These are phyloP conservation scores for Neonectria faginata DNA, from an alignment of 2,329 filamentous ascomycete genomes.

Conservation along the genomic window DNA sequence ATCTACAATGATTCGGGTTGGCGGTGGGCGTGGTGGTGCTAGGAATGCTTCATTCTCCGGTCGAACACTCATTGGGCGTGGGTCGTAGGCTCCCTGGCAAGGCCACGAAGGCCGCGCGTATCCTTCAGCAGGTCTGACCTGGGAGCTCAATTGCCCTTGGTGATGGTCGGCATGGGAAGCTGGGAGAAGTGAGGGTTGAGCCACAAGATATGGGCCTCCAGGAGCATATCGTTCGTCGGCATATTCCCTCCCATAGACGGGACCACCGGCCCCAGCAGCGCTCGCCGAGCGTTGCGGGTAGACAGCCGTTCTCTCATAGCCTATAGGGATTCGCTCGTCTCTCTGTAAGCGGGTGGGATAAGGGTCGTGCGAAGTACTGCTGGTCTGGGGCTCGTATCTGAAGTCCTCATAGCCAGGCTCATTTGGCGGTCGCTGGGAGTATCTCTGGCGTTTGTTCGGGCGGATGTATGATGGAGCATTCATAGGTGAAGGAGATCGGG, in stretches of 20 bases:
- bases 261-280: conserved; percentile 43
- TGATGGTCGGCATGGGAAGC: conserved; percentile 48
- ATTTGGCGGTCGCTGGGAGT: conserved; percentile 55
- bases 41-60: conserved; percentile 64
- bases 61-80: conserved; percentile 60
- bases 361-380: conserved; percentile 52
- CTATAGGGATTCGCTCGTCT: conserved; percentile 48
- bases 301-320: conserved; percentile 48
- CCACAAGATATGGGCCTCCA: conserved; percentile 49
- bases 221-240: conserved; percentile 48
- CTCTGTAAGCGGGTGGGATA: conserved; percentile 47
- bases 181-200: conserved; percentile 52
- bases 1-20: conserved; percentile 81
- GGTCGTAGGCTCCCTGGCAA: conserved; percentile 58
- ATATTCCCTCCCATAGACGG: conserved; percentile 51
- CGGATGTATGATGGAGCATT: conserved; percentile 64
- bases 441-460: conserved; percentile 68
- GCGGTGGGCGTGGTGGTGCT: conserved; percentile 63
- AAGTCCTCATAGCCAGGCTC: conserved; percentile 51
- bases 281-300: conserved; percentile 43
- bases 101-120: conserved; percentile 57
- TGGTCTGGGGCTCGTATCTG: conserved; percentile 55
- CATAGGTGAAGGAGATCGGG: conserved; percentile 72
- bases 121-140: conserved; percentile 55
- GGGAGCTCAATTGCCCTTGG: conserved; percentile 48